Conservation (phyloP, 352 stramenopile species). For the Thalassiosira exigua region DNA sequence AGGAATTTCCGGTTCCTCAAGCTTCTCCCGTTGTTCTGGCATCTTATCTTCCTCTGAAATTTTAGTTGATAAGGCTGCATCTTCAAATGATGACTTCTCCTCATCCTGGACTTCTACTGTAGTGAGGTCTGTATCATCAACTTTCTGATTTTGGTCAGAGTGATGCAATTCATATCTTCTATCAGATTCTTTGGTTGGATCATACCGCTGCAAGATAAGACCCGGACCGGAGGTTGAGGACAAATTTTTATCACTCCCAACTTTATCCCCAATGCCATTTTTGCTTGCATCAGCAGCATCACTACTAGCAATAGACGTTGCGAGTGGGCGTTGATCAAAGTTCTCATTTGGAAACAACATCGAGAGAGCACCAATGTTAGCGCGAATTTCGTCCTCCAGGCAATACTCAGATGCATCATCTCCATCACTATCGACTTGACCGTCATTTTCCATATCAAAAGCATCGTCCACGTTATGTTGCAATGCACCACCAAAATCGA, state of each 20-base stretch:
- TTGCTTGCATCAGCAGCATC: slow-evolving; percentile 6
- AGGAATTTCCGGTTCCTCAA: slow-evolving; percentile 6
- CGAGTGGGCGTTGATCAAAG: slow-evolving; percentile 33
- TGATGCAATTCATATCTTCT: slow-evolving; percentile 54
- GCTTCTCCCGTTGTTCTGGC: slow-evolving; percentile 10
- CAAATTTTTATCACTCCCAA: not conserved
- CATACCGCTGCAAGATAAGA: slow-evolving; percentile 73
- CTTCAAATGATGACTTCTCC: not conserved
- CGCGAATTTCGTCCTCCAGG: slow-evolving; percentile 48
- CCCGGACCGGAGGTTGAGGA: slow-evolving; percentile 16
- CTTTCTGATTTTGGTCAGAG: slow-evolving; percentile 1
- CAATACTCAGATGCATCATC: slow-evolving; percentile 22
- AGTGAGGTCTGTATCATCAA: not conserved
- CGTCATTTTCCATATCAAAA: slow-evolving; percentile 10
- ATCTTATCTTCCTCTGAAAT: slow-evolving; percentile 23
- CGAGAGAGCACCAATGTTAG: slow-evolving; percentile 48
- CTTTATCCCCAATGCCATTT: not conserved
- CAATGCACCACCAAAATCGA: slow-evolving; percentile 30
- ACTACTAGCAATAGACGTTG: not conserved
- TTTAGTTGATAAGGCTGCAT: slow-evolving; percentile 4
- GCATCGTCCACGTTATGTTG: slow-evolving; percentile 8
- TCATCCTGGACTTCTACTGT: slow-evolving; percentile 7
- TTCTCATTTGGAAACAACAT: slow-evolving; percentile 42
- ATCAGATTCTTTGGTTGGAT: slow-evolving; percentile 67
- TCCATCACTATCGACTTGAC: slow-evolving; percentile 26